Percentiles rank a stretch among this genome's conserved stretches.
Evolutionary conservation across 106 monocot genomes (phyloP).

Genomic region (Cymbidium sinense): DNA sequence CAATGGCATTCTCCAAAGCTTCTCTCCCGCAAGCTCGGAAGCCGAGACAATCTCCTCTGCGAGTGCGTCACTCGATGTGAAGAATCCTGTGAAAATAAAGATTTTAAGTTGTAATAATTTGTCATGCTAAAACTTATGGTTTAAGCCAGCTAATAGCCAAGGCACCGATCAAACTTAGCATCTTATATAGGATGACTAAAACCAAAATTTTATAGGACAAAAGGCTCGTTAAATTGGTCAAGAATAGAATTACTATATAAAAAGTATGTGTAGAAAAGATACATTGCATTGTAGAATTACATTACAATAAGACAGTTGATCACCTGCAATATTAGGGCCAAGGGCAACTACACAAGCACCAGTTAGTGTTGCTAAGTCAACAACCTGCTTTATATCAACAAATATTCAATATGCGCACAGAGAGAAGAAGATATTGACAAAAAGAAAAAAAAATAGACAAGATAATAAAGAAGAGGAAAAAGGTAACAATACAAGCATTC

Average conservation of each 20-base stretch:
- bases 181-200: not conserved
- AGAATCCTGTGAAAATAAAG: conserved; percentile 44
- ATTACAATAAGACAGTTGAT: not conserved
- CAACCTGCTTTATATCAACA: conserved; percentile 32
- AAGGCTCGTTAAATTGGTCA: too few relatives aligned
- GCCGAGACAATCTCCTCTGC: conserved; percentile 66
- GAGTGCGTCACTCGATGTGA: conserved; percentile 82
- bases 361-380: conserved; percentile 94
- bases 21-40: conserved; percentile 71
- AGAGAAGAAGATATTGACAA: too few relatives aligned
- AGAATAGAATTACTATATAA: too few relatives aligned
- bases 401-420: not conserved
- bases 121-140: not conserved
- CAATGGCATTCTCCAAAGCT: conserved; percentile 86
- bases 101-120: not conserved
- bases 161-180: not conserved
- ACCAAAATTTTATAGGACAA: too few relatives aligned
- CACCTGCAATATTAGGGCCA: conserved; percentile 80
- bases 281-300: not conserved
- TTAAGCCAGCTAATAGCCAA: not conserved
- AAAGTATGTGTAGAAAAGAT: too few relatives aligned
- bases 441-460: too few relatives aligned
- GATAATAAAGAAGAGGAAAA: too few relatives aligned
- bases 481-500: too few relatives aligned
- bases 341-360: conserved; percentile 94